Evolutionary conservation across 179 eudicot species (phyloP), one percentile per base, ranked within the genome.

Genomic region (Beta lomatogona): DNA sequence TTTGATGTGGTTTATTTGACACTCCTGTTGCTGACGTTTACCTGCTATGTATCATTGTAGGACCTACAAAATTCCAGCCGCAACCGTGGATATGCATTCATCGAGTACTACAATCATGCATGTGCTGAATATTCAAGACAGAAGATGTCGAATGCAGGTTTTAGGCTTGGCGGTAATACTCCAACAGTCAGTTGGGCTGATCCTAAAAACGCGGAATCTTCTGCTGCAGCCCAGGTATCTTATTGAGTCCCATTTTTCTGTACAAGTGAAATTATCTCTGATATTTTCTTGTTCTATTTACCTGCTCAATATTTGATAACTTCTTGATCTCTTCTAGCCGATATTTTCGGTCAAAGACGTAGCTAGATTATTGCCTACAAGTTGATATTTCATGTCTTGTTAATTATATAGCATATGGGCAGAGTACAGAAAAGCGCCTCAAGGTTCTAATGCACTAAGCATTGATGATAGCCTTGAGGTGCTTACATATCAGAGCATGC

Each of bases 161-260:
- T 96, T 86, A 96, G 92, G 85, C 94, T 96, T 18, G 94, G 86
- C 78, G 92, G 83, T 67, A 91, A 93, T 86, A 86, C 95, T 83
- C 99, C 98, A 77, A 96, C 97, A 50, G 97, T 96, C 76, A 96
- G 94, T 73, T 96, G 99, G 99, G 99, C 98, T 76, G 99, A 96
- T 73, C 91, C 97, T 4, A 94, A 91, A 84, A 93, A 85, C 84
- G 92, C 91, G 14, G 96, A 91, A 71, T 86, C 97, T 82, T 91
- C 97, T 80, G 89, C 97, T 77, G 74, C 91, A 48, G 91, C 98
- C 36, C 95, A 94, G 95, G 99, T 96, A 75, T 58, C 66, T 76
- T 41, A 25, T 44, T 16, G 13, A 12, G 53, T 21, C 22, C 46
- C 58, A 64, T 60, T 50, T 82, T 2, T 16, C 41, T n/a, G 25